Evolutionary conservation across 768 basidiomycete genomes (phyloP).

Genomic region (Boletus reticulatus): DNA sequence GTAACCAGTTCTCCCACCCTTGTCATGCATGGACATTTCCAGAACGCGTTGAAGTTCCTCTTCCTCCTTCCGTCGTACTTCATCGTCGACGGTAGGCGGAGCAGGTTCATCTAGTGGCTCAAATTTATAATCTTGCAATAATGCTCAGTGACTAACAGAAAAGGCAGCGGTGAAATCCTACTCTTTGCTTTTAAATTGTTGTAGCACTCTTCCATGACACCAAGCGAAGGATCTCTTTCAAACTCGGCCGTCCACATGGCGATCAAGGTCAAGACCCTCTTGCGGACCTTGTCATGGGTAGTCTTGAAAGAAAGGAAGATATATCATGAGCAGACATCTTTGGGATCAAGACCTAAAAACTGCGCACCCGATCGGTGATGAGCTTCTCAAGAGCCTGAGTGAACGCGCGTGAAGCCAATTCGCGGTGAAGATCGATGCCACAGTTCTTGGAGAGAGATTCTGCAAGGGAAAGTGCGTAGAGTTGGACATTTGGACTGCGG

Average conservation of each 20-base stretch:
- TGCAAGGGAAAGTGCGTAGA: constrained; percentile 84
- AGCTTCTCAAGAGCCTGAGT: constrained; percentile 86
- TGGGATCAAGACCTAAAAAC: background rate
- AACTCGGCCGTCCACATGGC: constrained; percentile 86
- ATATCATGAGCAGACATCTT: constrained; percentile 9
- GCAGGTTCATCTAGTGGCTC: constrained; percentile 58
- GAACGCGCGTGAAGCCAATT: constrained; percentile 88
- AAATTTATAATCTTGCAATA: constrained; percentile 64
- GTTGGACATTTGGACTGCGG: constrained; percentile 94
- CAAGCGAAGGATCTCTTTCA: constrained; percentile 72
- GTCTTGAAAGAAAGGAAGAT: constrained; percentile 47
- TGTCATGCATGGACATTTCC: constrained; percentile 91
- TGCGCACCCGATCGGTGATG: constrained; percentile 78
- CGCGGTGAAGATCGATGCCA: constrained; percentile 72
- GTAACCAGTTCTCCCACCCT: constrained; percentile 72
- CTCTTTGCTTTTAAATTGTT: constrained; percentile 81
- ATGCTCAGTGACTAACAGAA: constrained; percentile 10
- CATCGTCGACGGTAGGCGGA: constrained; percentile 74
- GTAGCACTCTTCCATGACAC: constrained; percentile 90
- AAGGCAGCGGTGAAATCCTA: constrained; percentile 30
- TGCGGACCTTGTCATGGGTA: constrained; percentile 88
- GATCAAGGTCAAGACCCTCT: constrained; percentile 66
- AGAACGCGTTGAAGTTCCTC: constrained; percentile 92
- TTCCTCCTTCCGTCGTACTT: constrained; percentile 80
- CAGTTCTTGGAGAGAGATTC: constrained; percentile 95